Conservation (phyloP, 192 early-diverging fungal species). For the Coemansia sp. region DNA sequence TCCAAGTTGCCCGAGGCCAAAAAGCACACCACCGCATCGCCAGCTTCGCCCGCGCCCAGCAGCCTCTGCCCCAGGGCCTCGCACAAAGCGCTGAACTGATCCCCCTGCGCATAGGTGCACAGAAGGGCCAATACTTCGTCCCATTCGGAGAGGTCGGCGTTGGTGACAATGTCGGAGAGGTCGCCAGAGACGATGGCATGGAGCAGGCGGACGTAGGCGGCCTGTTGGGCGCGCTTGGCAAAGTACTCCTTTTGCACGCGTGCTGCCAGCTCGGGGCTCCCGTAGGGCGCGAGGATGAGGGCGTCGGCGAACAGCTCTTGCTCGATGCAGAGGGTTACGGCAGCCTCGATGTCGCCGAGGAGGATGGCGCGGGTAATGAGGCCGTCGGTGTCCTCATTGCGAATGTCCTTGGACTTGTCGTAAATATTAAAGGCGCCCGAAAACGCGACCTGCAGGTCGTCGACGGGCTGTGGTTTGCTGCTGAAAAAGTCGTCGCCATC, state of each 20-base stretch:
- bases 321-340: slow-evolving; percentile 83
- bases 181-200: slow-evolving; percentile 80
- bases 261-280: slow-evolving; percentile 70
- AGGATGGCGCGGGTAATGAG: slow-evolving; percentile 83
- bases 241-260: slow-evolving; percentile 85
- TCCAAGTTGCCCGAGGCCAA: slow-evolving; percentile 51
- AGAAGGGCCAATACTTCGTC: slow-evolving; percentile 88
- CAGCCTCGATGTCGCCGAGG: slow-evolving; percentile 90
- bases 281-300: slow-evolving; percentile 83
- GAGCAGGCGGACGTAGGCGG: slow-evolving; percentile 81
- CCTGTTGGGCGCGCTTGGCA: slow-evolving; percentile 62
- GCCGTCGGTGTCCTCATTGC: slow-evolving; percentile 56
- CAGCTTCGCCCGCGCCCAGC: slow-evolving; percentile 29
- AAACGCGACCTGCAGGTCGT: slow-evolving; percentile 23
- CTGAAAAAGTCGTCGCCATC: slow-evolving; percentile 56
- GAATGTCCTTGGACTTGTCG: slow-evolving; percentile 43
- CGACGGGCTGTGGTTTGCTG: slow-evolving; percentile 23
- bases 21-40: slow-evolving; percentile 60
- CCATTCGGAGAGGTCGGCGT: slow-evolving; percentile 82
- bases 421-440: slow-evolving; percentile 36
- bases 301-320: slow-evolving; percentile 83
- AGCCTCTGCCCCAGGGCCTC: slow-evolving; percentile 66
- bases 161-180: slow-evolving; percentile 74
- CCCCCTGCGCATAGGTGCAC: slow-evolving; percentile 87
- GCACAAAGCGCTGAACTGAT: slow-evolving; percentile 74